A percentile compares a stretch with the other conserved stretches of the same genome.
Evolutionary conservation across 257 asterid species (phyloP).

Genomic region (Salvia rosmarinus): DNA sequence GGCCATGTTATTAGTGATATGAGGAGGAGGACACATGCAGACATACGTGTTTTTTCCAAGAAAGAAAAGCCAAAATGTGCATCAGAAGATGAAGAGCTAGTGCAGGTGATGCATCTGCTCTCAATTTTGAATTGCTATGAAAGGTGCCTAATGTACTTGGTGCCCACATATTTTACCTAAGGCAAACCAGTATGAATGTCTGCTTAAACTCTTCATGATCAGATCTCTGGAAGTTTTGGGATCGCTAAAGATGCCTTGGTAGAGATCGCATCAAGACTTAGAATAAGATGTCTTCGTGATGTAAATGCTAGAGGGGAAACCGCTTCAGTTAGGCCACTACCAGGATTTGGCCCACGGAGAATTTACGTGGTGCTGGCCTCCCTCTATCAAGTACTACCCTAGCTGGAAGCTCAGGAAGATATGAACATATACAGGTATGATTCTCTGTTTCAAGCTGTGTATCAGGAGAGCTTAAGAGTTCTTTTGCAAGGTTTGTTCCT

Average conservation of each 20-base stretch:
- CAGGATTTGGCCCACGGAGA: conserved; percentile 53
- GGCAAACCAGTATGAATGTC: conserved; percentile 23
- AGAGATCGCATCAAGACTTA: conserved; percentile 78
- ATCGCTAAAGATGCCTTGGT: conserved; percentile 78
- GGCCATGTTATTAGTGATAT: conserved; percentile 80
- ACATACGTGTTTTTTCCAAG: conserved; percentile 75
- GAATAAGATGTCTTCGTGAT: conserved; percentile 69
- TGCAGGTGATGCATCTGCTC: conserved; percentile 63
- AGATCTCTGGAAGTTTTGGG: conserved; percentile 74
- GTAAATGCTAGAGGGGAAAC: conserved; percentile 55
- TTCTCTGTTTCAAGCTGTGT: conserved; percentile 23
- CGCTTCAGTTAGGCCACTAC: conserved; percentile 48
- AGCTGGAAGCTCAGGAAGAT: conserved; percentile 61
- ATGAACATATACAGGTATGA: conserved; percentile 53
- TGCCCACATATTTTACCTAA: conserved; percentile 16
- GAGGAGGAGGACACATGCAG: conserved; percentile 88
- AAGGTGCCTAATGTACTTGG: conserved; percentile 27
- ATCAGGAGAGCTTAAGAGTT: conserved; percentile 8
- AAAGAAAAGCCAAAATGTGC: conserved; percentile 78
- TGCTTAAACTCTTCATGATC: conserved; percentile 32
- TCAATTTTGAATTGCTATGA: conserved; percentile 9
- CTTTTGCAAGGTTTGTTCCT: background rate
- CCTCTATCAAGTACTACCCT: conserved; percentile 41
- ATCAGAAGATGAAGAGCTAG: conserved; percentile 81
- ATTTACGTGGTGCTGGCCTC: conserved; percentile 44